Base-by-base conservation (phyloP, 768 basidiomycete species). In the Termitomyces sp. region DNA sequence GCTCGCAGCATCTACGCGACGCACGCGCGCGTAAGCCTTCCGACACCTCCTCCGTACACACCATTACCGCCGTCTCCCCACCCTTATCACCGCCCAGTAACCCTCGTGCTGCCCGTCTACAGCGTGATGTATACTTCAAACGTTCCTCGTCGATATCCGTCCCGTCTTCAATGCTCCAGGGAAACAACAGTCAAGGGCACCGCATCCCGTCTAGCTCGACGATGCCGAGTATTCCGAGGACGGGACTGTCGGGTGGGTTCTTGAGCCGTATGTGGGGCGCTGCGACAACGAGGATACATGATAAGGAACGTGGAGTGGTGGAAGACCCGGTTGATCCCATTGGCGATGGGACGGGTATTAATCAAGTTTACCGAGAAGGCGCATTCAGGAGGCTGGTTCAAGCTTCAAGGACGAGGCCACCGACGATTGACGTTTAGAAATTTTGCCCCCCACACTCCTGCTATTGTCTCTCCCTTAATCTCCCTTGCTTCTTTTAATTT, bases 181-280 rank as follows among this genome's bases (percentile, higher is more conserved):
- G 31, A 15, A 22, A 48, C 54, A 50, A 46, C 22, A 30, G 55
- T 6, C 36, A 41, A 45, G 54, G 55, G 22, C 39, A 58, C 48
- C 45, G 63, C 13, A 60, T 70, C 6, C 20, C 66, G 13, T 67
- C 73, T 45, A 80, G 78, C 60, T 67, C 73, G 30, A 80, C 78
- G 55, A 73, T 76, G 62, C 75, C 79, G 24, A 69, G 60, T 41
- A 69, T 75, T 34, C 54, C 67, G 47, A 72, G 64, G 60, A 65
- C 69, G 51, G 68, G 69, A 49, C 51, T 63, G 44, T 69, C 81
- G 27, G 78, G 77, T 11, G 77, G 81, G 24, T 87, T 90, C 68
- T 74, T 89, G 51, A 88, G 84, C 64, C 79, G 88, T 31, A 88
- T 90, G 85, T 89, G 88, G 85, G 88, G 81, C 37, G 84, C 81